Evolutionary conservation across 2,329 filamentous ascomycete species (phyloP), one percentile per base, ranked within the genome.

Genomic region (Colletotrichum spinosum): DNA sequence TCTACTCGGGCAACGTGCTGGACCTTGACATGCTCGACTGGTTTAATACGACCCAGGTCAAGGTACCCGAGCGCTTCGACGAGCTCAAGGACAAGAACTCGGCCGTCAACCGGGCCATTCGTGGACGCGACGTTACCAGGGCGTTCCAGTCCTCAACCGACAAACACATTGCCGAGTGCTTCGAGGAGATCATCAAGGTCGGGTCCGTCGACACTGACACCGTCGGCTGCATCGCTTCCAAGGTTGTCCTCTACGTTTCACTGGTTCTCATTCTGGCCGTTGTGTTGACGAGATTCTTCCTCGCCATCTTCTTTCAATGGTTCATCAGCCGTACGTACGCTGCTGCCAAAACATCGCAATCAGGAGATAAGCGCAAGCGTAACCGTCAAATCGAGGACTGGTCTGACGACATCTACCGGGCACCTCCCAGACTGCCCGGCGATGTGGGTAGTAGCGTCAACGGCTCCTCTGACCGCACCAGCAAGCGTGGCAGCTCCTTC

Each of bases 321-420:
- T 97, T 99, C 79, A 84, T 98, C 70, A 92, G 92, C 76, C 90
- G 91, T 70, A 90, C 90, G 69, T 98, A 95, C 74, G 94, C 91
- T 4, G 93, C 95, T 1, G 81, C 86, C 52, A 97, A 93, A 79
- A 97, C 95, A 1, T 95, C 93, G 2, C 90, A 97, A 77, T 89
- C 88, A 13, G 89, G 90, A 6, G 88, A 96, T 76, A 88, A 90
- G 69, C 94, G 95, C 76, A 91, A 94, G 79, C 90, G 96, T 65
- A 91, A 94, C 71, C 89, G 91, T 71, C 94, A 98, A 80, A 99
- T 99, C 69, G 96, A 99, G 77, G 95, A 97, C 72, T 99, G 96
- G 96, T 91, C 91, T 12, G 93, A 98, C 69, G 96, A 99, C 74
- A 99, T 99, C 72, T 98, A 99, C 78, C 92, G 94, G 48, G 92